Conservation (phyloP, 192 early-diverging fungal species). For the Rhizophagus sp. region DNA sequence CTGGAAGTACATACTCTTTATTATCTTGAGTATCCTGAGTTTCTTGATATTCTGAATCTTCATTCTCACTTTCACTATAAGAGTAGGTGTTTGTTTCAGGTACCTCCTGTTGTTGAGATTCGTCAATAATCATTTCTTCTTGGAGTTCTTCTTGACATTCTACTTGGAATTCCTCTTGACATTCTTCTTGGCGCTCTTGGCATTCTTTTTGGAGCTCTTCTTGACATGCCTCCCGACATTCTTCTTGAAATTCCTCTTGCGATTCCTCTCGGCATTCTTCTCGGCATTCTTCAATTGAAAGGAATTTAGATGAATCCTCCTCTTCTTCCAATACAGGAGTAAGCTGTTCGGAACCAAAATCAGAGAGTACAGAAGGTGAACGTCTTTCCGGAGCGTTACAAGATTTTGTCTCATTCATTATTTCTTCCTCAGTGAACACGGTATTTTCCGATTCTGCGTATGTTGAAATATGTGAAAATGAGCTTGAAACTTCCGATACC, state of each 20-base stretch:
- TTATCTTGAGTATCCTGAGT: not conserved
- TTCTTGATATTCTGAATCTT: not conserved
- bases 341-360: not conserved
- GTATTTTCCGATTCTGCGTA: not conserved
- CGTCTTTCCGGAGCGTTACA: not conserved
- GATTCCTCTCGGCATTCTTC: not conserved
- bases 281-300: not conserved
- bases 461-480: not conserved
- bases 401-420: not conserved
- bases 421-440: not conserved
- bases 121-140: no score
- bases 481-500: not conserved
- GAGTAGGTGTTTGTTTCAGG: not conserved
- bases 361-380: not conserved
- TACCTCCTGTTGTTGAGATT: not conserved
- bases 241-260: no score
- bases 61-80: not conserved
- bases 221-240: no score
- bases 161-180: no score
- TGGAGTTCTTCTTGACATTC: no score
- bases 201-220: no score
- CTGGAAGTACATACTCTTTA: not conserved
- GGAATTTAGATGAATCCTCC: not conserved
- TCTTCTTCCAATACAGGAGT: not conserved
- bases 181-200: no score